Conservation (phyloP, 495 filamentous ascomycete genomes). For the Neurospora terricola region DNA sequence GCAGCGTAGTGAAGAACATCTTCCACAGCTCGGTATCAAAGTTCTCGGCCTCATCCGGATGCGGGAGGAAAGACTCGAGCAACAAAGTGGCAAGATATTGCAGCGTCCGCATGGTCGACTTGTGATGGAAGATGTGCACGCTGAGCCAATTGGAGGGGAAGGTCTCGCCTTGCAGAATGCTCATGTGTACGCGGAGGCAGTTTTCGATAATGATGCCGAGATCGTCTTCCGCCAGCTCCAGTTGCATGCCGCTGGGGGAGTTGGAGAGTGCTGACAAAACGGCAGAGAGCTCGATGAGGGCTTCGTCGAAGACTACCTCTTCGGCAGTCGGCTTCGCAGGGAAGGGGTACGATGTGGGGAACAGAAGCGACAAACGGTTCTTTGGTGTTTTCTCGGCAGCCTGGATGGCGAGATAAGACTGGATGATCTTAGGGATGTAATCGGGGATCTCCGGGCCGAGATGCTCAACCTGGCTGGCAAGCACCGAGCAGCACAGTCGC, state of each 20-base stretch:
- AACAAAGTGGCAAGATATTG: constrained; percentile 73
- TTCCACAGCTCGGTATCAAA: constrained; percentile 95
- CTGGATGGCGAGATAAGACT: constrained; percentile 75
- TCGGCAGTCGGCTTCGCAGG: constrained; percentile 57
- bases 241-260: constrained; percentile 54
- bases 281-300: constrained; percentile 78
- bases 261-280: constrained; percentile 73
- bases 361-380: constrained; percentile 69
- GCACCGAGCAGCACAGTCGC: constrained; percentile 79
- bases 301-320: constrained; percentile 68
- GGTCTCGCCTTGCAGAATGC: constrained; percentile 78
- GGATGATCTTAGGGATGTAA: constrained; percentile 82
- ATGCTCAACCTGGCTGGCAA: constrained; percentile 70
- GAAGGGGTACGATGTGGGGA: constrained; percentile 86
- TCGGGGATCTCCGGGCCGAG: constrained; percentile 73
- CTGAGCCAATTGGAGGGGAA: constrained; percentile 89
- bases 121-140: constrained; percentile 90
- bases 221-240: constrained; percentile 65
- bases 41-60: constrained; percentile 82
- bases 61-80: constrained; percentile 66
- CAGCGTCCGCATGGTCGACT: constrained; percentile 78
- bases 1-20: constrained; percentile 76
- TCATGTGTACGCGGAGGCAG: constrained; percentile 72
- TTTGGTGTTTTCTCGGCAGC: constrained; percentile 52
- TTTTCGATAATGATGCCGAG: constrained; percentile 65